These are phyloP conservation scores for Malus hybrid DNA, from an alignment of 331 rosid genomes.

Conservation along the genomic window DNA sequence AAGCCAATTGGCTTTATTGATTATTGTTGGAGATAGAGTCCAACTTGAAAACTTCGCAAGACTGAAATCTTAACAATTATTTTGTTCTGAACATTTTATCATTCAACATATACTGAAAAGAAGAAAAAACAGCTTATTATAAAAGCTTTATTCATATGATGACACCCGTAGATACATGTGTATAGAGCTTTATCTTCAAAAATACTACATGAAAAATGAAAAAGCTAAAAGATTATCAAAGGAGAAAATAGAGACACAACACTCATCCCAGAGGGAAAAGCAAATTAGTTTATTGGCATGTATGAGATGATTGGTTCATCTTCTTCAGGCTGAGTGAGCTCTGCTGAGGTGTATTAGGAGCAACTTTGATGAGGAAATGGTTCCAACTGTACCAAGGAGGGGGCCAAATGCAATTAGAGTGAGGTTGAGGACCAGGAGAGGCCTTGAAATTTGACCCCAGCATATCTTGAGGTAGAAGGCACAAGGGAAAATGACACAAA, in stretches of 20 bases:
- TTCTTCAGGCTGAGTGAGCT: slow-evolving; percentile 9
- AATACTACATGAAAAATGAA: not conserved
- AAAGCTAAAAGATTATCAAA: not conserved
- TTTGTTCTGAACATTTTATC: not conserved
- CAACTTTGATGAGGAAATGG: slow-evolving; percentile 46
- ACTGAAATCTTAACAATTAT: too few species aligned
- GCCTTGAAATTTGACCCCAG: slow-evolving; percentile 45
- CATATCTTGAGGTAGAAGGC: slow-evolving; percentile 54
- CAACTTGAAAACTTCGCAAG: too few species aligned
- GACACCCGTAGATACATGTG: not conserved
- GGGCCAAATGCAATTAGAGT: slow-evolving; percentile 33
- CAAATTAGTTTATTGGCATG: not conserved
- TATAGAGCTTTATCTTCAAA: not conserved
- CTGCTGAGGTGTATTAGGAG: slow-evolving; percentile 21
- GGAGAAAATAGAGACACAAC: not conserved
- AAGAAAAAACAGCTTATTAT: not conserved
- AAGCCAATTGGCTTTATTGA: too few species aligned
- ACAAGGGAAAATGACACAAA: slow-evolving; percentile 51
- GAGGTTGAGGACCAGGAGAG: slow-evolving; percentile 30
- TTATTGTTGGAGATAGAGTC: too few species aligned
- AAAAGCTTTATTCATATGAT: not conserved
- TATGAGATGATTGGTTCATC: not conserved
- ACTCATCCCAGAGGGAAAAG: not conserved
- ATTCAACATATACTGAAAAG: not conserved
- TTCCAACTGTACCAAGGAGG: slow-evolving; percentile 45